Base-by-base conservation (phyloP, 23 red algal genomes). In the Agarophyton chilense region DNA sequence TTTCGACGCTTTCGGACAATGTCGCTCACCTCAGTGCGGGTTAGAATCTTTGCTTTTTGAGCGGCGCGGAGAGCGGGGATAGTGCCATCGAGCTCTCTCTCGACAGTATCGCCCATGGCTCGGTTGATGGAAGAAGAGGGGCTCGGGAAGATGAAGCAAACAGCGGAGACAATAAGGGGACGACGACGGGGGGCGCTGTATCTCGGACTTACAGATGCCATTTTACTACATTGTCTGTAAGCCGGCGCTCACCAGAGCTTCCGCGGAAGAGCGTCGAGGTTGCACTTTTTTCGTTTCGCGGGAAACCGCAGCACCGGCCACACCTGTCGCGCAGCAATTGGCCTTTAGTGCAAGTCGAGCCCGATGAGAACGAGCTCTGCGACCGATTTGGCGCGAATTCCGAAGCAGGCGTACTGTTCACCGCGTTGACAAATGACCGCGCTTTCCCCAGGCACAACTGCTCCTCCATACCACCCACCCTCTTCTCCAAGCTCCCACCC, bases 1-100 rank as follows among this genome's bases (percentile, higher is more conserved):
- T 91, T 32, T 34, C 86, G 70, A 57, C 86, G 86, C 11, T 79
- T 77, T 33, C 73, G 70, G 16, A 90, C 86, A 28, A 90, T 79
- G 31, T 64, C 73, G 26, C 38, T 65, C n/a, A 90, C 52, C 51
- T 90, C 68, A 34, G 25, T 7, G 41, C 52, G 53, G 56, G 41
- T 62, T 16, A 90, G 72, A 47, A 90, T 31, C 31, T 77, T 90
- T 13, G 42, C 55, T 26, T 40, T 32, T 64, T 68, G 86, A 9
- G 86, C 72, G 19, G 52, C 57, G n/a, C 53, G 51, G 26, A 90
- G 86, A 1, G 79, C 41, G 24, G 70, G 49, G 0, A 90, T 71
- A 7, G 86, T 90, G 46, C 54, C 35, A 22, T 46, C 29, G 39
- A 90, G 73, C 31, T 66, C 68, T 18, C 86, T 25, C 28, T 90